Conservation (phyloP, 1,284 basidiomycete genomes). For the Cutaneotrichosporon mucoides region DNA sequence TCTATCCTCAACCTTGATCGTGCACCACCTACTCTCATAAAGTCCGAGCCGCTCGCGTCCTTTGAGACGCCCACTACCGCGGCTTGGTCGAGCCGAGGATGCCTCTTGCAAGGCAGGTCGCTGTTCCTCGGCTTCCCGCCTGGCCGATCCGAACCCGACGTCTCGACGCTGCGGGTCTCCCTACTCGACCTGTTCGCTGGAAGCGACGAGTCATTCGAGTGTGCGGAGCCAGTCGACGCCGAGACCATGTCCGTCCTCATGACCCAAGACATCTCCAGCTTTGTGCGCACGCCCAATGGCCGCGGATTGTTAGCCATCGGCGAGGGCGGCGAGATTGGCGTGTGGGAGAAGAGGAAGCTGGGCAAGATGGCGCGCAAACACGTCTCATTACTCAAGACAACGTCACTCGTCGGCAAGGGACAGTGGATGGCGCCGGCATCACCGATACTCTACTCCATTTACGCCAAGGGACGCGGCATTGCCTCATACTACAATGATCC, state of each 20-base stretch:
- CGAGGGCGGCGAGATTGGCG: constrained; percentile 34
- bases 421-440: constrained; percentile 26
- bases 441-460: constrained; percentile 33
- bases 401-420: constrained; percentile 36
- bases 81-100: constrained; percentile 54
- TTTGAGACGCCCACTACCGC: constrained; percentile 33
- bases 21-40: constrained; percentile 78
- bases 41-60: constrained; percentile 67
- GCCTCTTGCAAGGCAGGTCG: constrained; percentile 53
- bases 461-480: constrained; percentile 45
- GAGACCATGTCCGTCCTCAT: constrained; percentile 29
- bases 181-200: constrained; percentile 24
- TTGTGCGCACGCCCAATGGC: constrained; percentile 48
- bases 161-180: constrained; percentile 18
- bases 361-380: constrained; percentile 23
- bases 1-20: constrained; percentile 79
- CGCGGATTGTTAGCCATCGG: constrained; percentile 41
- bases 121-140: constrained; percentile 48
- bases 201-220: constrained; percentile 10
- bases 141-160: constrained; percentile 1
- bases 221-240: constrained; percentile 9
- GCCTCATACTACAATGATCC: constrained; percentile 30
- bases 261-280: constrained; percentile 25
- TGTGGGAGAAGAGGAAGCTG: constrained; percentile 40
- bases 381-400: background rate